A percentile compares a stretch with the other conserved stretches of the same genome.
These are phyloP conservation scores for Chlorella sp. DNA, from an alignment of 139 green algal species.

Conservation along the genomic window DNA sequence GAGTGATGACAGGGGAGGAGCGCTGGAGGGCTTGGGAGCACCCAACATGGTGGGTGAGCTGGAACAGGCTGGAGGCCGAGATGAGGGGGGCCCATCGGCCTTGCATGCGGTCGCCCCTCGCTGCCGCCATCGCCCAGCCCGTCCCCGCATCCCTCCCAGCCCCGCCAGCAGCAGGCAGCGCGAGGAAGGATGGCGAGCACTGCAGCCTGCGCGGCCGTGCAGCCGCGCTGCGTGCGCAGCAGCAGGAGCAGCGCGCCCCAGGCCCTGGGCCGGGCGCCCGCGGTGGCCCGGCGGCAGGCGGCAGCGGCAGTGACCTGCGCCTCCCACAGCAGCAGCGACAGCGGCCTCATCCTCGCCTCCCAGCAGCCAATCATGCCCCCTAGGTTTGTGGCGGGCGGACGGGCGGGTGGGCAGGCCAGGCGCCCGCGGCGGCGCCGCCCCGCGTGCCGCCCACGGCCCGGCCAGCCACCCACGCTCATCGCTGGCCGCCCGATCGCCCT, in stretches of 20 bases:
- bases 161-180: too few species aligned
- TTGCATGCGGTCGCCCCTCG: too few species aligned
- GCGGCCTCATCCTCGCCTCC: conserved; percentile 25
- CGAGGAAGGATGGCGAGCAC: background rate
- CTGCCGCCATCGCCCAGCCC: too few species aligned
- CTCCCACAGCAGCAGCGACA: conserved; percentile 1
- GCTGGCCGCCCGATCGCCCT: background rate
- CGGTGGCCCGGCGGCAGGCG: background rate
- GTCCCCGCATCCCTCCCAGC: too few species aligned
- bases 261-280: background rate
- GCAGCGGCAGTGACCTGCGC: conserved; percentile 35
- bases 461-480: background rate
- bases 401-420: background rate
- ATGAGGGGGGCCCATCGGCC: too few species aligned
- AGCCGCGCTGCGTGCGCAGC: background rate
- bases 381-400: conserved; percentile 12
- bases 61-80: too few species aligned
- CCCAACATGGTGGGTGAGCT: too few species aligned
- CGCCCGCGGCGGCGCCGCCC: background rate
- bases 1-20: too few species aligned
- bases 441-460: background rate
- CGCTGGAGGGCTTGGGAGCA: too few species aligned
- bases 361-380: conserved; percentile 52
- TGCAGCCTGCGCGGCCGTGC: background rate
- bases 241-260: background rate